Evolutionary conservation across 768 basidiomycete genomes (phyloP).

Genomic region (Lyophyllum atratum): DNA sequence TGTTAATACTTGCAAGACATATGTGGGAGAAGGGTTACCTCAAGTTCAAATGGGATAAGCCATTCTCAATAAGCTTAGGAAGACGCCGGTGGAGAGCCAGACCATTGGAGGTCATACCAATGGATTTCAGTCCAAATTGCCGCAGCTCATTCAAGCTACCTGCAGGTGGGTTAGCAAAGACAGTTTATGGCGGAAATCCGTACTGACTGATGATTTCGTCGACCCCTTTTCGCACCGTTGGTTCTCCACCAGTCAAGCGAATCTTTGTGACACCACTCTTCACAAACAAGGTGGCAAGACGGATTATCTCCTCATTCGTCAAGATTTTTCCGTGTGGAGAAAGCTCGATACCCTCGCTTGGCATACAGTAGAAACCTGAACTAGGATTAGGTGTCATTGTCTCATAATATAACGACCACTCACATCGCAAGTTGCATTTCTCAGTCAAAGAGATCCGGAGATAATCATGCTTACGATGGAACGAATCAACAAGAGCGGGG

Average conservation of each 20-base stretch:
- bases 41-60: conserved; percentile 76
- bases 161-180: conserved; percentile 25
- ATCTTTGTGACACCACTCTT: conserved; percentile 85
- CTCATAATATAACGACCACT: conserved; percentile 3
- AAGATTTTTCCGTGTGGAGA: conserved; percentile 71
- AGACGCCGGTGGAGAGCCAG: conserved; percentile 73
- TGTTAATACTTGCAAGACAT: background rate
- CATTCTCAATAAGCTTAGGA: conserved; percentile 65
- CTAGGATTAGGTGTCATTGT: conserved; percentile 6
- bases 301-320: conserved; percentile 73
- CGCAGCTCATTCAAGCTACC: conserved; percentile 66
- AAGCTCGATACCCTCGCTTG: conserved; percentile 73
- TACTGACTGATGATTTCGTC: conserved; percentile 64
- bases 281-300: conserved; percentile 77
- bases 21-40: conserved; percentile 39
- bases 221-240: conserved; percentile 78
- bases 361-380: conserved; percentile 94
- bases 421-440: conserved; percentile 85
- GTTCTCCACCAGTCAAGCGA: conserved; percentile 86
- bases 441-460: conserved; percentile 89
- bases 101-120: conserved; percentile 89
- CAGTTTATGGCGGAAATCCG: background rate
- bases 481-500: conserved; percentile 64
- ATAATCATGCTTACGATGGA: conserved; percentile 74
- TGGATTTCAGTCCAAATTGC: conserved; percentile 61